A percentile compares a stretch with the other conserved stretches of the same genome.
Conservation (phyloP, 495 filamentous ascomycete species). For the Neurospora sp. region DNA sequence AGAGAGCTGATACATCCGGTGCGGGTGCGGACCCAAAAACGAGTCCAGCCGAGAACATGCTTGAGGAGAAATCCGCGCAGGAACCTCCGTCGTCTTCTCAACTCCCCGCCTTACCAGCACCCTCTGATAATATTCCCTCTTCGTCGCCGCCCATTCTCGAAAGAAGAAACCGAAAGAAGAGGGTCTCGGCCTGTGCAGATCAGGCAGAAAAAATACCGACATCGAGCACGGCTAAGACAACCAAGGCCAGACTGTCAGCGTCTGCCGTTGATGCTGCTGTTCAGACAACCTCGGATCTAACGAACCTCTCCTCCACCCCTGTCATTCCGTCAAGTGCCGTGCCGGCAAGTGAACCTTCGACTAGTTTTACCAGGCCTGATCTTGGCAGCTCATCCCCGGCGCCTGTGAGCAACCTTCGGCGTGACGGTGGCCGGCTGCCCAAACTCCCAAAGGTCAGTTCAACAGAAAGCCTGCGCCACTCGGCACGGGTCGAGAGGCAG, state of each 20-base stretch:
- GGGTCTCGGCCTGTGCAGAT: not conserved
- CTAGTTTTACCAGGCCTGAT: not conserved
- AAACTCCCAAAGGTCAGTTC: slow-evolving; percentile 13
- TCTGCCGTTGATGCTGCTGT: not conserved
- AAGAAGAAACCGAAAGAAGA: not conserved
- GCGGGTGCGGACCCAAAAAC: slow-evolving; percentile 31
- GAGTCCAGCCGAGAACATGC: slow-evolving; percentile 17
- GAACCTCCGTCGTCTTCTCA: not conserved
- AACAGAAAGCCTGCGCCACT: slow-evolving; percentile 15
- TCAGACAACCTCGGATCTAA: not conserved
- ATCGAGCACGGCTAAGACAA: not conserved
- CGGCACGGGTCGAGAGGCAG: slow-evolving; percentile 14
- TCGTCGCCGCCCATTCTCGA: not conserved
- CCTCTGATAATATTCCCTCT: not conserved
- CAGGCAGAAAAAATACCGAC: not conserved
- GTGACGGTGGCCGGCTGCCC: slow-evolving; percentile 12
- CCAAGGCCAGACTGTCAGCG: not conserved
- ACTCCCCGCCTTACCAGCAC: not conserved
- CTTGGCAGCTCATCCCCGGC: slow-evolving; percentile 23
- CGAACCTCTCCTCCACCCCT: slow-evolving; percentile 26
- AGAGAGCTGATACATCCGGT: not conserved
- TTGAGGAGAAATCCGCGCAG: not conserved
- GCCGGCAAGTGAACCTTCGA: slow-evolving; percentile 14
- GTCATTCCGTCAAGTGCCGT: slow-evolving; percentile 19
- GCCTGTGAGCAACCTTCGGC: slow-evolving; percentile 16